Percentiles rank a stretch among this genome's conserved stretches.
Conservation (phyloP, 345 rosid species). For the Melaleuca quinquenervia region DNA sequence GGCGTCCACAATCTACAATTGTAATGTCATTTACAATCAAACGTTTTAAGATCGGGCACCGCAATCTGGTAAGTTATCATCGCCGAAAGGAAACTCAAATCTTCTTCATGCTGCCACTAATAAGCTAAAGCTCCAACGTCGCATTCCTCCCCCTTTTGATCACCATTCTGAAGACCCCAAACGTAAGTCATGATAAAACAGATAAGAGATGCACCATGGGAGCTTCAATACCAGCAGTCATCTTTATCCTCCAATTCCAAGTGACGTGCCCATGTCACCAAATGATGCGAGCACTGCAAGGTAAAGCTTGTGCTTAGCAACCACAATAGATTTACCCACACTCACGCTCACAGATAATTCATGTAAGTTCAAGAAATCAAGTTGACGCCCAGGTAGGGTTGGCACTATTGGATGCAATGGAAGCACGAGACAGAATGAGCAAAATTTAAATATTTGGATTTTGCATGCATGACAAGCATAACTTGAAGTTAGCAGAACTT, state of each 20-base stretch:
- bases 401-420: background rate
- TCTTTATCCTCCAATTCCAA: background rate
- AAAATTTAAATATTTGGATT: background rate
- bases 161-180: background rate
- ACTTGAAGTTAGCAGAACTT: background rate
- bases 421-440: background rate
- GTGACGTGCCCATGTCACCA: background rate
- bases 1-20: conserved; percentile 1
- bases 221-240: background rate
- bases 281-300: background rate
- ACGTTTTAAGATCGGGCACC: background rate
- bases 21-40: background rate
- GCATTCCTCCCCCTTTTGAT: background rate
- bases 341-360: background rate
- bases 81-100: background rate
- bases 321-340: background rate
- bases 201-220: background rate
- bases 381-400: background rate
- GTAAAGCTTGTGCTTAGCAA: background rate
- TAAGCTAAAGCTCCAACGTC: background rate
- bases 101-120: background rate
- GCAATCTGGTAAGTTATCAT: background rate
- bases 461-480: background rate
- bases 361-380: background rate
- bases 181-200: background rate